These are phyloP conservation scores for Trypanosoma cruzi DNA, from an alignment of 208 protist genomes.

Conservation along the genomic window DNA sequence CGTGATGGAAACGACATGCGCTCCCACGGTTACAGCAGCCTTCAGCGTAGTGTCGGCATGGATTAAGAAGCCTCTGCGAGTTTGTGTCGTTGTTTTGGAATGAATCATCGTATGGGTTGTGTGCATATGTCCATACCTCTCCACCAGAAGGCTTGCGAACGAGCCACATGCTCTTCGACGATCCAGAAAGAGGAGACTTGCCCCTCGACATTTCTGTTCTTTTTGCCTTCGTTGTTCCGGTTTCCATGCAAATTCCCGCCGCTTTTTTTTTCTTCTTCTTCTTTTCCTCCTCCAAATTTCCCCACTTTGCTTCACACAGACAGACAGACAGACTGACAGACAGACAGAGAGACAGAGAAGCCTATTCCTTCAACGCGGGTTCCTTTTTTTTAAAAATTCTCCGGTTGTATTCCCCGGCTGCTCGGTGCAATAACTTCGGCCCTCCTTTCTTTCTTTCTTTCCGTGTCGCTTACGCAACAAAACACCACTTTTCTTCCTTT, in stretches of 20 bases:
- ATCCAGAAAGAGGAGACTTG: slow-evolving; percentile 1
- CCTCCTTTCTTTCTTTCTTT: too few relatives aligned
- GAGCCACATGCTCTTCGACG: not conserved
- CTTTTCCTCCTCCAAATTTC: too few relatives aligned
- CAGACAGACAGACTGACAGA: too few relatives aligned
- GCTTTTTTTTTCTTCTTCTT: too few relatives aligned
- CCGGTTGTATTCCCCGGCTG: too few relatives aligned
- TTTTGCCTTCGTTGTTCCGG: not conserved
- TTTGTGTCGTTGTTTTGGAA: not conserved
- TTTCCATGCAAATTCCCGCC: not conserved
- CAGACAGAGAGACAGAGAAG: too few relatives aligned
- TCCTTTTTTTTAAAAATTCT: too few relatives aligned
- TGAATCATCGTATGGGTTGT: slow-evolving; percentile 21
- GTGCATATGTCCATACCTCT: slow-evolving; percentile 20
- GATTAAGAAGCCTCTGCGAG: slow-evolving; percentile 30
- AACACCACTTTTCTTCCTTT: too few relatives aligned
- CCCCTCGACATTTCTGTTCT: not conserved
- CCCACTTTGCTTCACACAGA: too few relatives aligned
- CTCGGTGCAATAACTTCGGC: too few relatives aligned
- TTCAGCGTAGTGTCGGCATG: slow-evolving; percentile 57
- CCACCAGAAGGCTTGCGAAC: slow-evolving; percentile 3
- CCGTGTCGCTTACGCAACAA: too few relatives aligned
- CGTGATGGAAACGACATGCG: slow-evolving; percentile 61
- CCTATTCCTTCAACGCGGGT: too few relatives aligned
- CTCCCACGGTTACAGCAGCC: slow-evolving; percentile 66